Conservation (phyloP, 2,329 filamentous ascomycete species). For the Exophiala sp. region DNA sequence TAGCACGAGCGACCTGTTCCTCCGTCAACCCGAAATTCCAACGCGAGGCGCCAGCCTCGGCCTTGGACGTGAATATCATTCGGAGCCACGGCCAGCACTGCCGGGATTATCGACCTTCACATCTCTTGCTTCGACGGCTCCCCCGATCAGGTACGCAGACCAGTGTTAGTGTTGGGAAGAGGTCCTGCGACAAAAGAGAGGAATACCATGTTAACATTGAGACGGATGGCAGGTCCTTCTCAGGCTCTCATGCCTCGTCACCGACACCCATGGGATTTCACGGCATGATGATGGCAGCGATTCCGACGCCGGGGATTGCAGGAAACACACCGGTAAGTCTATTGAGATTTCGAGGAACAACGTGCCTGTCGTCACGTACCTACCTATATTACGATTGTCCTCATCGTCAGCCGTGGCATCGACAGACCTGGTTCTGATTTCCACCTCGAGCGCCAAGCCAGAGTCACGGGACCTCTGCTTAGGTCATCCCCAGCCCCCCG, state of each 20-base stretch:
- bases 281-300: slow-evolving; percentile 19
- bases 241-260: slow-evolving; percentile 53
- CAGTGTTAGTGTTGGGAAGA: not conserved
- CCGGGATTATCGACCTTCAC: slow-evolving; percentile 57
- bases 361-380: too few relatives aligned
- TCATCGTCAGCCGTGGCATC: not conserved
- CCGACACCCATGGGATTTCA: slow-evolving; percentile 46
- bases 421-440: not conserved
- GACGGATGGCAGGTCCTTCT: slow-evolving; percentile 40
- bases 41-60: slow-evolving; percentile 39
- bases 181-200: slow-evolving; percentile 18
- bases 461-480: too few relatives aligned
- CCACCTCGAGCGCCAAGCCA: slow-evolving; percentile 1
- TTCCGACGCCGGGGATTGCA: slow-evolving; percentile 28
- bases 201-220: slow-evolving; percentile 9
- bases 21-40: slow-evolving; percentile 34
- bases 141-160: slow-evolving; percentile 46
- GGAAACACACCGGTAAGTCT: slow-evolving; percentile 38
- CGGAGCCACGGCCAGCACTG: slow-evolving; percentile 37
- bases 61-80: slow-evolving; percentile 27
- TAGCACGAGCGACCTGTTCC: slow-evolving; percentile 36
- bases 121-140: slow-evolving; percentile 49
- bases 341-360: too few relatives aligned
- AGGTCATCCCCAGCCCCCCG: too few relatives aligned
- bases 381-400: too few relatives aligned